Evolutionary conservation across 2,329 filamentous ascomycete genomes (phyloP).

Genomic region (Stemphylium beticola): DNA sequence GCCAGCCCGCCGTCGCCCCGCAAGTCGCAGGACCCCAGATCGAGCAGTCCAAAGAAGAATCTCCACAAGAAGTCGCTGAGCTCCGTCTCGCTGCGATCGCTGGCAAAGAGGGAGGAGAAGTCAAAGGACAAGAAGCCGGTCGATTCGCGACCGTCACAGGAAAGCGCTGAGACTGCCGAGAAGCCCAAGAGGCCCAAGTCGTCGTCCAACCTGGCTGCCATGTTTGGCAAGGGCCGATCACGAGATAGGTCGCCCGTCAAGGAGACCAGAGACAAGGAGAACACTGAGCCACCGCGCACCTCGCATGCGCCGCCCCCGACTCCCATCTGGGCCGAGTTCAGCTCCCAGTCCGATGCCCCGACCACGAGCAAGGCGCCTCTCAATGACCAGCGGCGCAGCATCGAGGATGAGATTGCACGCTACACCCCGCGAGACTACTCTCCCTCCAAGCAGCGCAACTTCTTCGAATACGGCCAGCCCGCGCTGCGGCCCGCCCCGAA

Average conservation of each 20-base stretch:
- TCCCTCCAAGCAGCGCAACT: constrained; percentile 67
- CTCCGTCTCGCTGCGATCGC: constrained; percentile 59
- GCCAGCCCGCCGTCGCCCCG: constrained; percentile 42
- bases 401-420: constrained; percentile 62
- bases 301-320: constrained; percentile 58
- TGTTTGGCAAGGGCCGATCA: constrained; percentile 75
- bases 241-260: constrained; percentile 59
- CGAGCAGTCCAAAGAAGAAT: constrained; percentile 40
- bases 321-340: constrained; percentile 83
- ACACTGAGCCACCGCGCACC: constrained; percentile 67
- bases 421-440: constrained; percentile 67
- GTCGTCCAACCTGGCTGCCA: constrained; percentile 76
- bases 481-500: constrained; percentile 37
- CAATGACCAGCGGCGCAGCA: constrained; percentile 51
- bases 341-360: constrained; percentile 47
- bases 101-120: constrained; percentile 51
- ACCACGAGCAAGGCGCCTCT: constrained; percentile 54
- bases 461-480: constrained; percentile 60
- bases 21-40: constrained; percentile 48
- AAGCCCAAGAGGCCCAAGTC: constrained; percentile 78
- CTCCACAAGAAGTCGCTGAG: constrained; percentile 63
- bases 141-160: constrained; percentile 37
- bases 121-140: constrained; percentile 39
- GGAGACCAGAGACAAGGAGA: constrained; percentile 76
- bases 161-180: constrained; percentile 36